Conservation (phyloP, 2,329 filamentous ascomycete genomes). For the Paradendryphiella salina region DNA sequence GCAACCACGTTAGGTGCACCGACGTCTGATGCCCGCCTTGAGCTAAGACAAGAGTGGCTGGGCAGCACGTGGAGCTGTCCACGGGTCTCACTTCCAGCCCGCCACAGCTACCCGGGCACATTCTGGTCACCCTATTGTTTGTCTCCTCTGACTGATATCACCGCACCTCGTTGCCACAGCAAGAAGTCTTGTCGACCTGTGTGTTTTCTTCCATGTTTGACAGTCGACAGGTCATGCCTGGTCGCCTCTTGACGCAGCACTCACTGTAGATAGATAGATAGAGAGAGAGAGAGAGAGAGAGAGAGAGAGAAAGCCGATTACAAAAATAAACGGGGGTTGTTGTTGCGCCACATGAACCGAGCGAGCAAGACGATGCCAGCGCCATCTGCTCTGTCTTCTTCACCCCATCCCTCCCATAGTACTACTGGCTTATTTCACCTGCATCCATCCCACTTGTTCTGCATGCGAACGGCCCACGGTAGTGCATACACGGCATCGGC, state of each 20-base stretch:
- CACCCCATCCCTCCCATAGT: no score
- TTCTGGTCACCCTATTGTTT: not conserved
- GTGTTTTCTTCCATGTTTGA: not conserved
- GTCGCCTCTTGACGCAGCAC: slow-evolving; percentile 8
- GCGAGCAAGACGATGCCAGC: not conserved
- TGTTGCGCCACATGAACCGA: not conserved
- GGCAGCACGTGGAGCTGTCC: slow-evolving; percentile 18
- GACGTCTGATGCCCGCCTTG: slow-evolving; percentile 17
- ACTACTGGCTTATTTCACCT: no score
- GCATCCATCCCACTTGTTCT: no score
- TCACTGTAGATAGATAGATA: not conserved
- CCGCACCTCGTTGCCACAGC: not conserved
- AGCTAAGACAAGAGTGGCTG: slow-evolving; percentile 19
- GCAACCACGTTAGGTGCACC: slow-evolving; percentile 18
- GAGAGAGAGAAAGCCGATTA: not conserved
- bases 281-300: not conserved
- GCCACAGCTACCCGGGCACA: not conserved
- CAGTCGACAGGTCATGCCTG: not conserved
- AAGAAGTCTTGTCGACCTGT: not conserved
- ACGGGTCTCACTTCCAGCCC: slow-evolving; percentile 10
- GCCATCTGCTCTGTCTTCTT: no score
- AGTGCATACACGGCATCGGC: not conserved
- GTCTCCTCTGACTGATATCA: not conserved
- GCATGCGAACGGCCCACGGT: not conserved
- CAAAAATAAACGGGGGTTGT: not conserved